Base-by-base conservation (phyloP, 768 basidiomycete species). In the Suillus placidus region DNA sequence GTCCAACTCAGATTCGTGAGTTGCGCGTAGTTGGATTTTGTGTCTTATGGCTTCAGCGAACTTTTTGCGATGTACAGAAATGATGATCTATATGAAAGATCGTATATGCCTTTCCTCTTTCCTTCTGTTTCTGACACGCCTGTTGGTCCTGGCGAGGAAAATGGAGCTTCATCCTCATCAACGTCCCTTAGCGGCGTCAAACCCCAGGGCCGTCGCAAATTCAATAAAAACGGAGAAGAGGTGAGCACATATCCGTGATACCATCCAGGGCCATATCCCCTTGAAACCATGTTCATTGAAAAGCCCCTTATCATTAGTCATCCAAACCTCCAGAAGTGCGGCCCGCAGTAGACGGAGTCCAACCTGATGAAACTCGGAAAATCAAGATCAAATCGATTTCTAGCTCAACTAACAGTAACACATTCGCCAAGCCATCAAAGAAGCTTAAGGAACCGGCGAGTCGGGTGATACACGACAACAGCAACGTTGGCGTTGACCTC, bases 101-200 rank as follows among this genome's bases (percentile, higher is more conserved):
- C 89, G 1, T 90, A 89, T 74, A 73, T 90, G 34, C 89, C 89
- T 5, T 90, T 90, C 74, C 75, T 90, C 20, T 88, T 88, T 69
- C 76, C 82, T 62, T 77, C 82, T 51, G 67, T 74, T 60, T 68
- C 70, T 9, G 74, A 74, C 63, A 70, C 67, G 60, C 63, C 71
- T 60, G 57, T 70, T 60, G 57, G 71, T 65, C 2, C 13, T 30
- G 71, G 70, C 54, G 66, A 72, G 38, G 66, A 52, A 12, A 35
- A 40, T 6, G 61, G 34, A 26, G 4, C 66, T 62, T 69, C 77
- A 57, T 67, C 47, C 55, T 70, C 75, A 58, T 66, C 47, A n/a
- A 23, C 12, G n/a, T 23, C 70, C 63, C 3, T 18, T 18, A 61
- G 67, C 67, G 26, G 69, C 65, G 63, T 71, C 54, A 77, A 63